Conservation (phyloP, 768 basidiomycete genomes). For the Tulasnella sp. region DNA sequence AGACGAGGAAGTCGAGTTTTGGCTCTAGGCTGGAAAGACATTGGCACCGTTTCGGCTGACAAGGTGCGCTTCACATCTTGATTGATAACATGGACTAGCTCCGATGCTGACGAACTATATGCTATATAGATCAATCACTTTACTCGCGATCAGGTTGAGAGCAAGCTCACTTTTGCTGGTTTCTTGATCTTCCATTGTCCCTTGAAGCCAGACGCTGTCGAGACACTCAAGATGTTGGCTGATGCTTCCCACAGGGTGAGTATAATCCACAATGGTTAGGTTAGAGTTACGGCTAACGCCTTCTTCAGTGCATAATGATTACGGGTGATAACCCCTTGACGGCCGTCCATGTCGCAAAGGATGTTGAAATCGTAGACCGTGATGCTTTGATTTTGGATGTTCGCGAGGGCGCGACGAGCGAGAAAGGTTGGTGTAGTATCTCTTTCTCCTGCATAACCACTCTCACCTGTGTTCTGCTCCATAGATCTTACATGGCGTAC, state of each 20-base stretch:
- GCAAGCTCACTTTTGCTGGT: constrained; percentile 69
- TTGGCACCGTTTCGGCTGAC: constrained; percentile 54
- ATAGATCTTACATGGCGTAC: constrained; percentile 84
- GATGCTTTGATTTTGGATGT: constrained; percentile 87
- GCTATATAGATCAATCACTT: constrained; percentile 68
- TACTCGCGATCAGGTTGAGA: constrained; percentile 70
- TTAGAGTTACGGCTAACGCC: constrained; percentile 12
- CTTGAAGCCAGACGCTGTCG: constrained; percentile 83
- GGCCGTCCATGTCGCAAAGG: constrained; percentile 86
- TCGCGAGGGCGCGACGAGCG: constrained; percentile 61
- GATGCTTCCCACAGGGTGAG: constrained; percentile 93
- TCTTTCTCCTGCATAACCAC: neutral
- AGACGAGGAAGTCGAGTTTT: constrained; percentile 86
- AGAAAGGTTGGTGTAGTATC: constrained; percentile 44
- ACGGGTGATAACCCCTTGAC: constrained; percentile 98
- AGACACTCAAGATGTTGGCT: constrained; percentile 81
- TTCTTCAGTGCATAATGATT: constrained; percentile 89
- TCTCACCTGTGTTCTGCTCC: neutral
- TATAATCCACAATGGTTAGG: constrained; percentile 16
- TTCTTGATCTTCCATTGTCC: constrained; percentile 99
- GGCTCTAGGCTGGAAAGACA: constrained; percentile 78
- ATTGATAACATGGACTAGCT: neutral
- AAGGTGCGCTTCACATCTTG: constrained; percentile 35
- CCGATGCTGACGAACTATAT: neutral
- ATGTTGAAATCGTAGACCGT: constrained; percentile 95